These are phyloP conservation scores for Leishmania amazonensis DNA, from an alignment of 208 protist species.

Conservation along the genomic window DNA sequence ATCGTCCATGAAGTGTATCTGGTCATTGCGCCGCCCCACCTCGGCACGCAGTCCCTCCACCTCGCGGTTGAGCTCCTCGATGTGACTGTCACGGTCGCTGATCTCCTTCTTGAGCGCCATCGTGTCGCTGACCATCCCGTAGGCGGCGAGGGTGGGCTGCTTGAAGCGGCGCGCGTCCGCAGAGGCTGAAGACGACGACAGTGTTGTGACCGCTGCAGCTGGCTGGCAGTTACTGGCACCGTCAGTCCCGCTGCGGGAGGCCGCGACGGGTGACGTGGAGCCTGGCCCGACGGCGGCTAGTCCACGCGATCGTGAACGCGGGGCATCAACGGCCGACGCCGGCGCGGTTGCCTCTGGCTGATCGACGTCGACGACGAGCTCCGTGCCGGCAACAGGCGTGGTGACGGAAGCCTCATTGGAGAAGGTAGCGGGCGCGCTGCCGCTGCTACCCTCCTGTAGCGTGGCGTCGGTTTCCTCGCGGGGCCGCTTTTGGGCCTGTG, in stretches of 20 bases:
- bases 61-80: conserved; percentile 52
- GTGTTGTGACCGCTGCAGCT: not conserved
- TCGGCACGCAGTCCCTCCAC: conserved; percentile 28
- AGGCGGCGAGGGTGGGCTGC: conserved; percentile 62
- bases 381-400: conserved; percentile 5
- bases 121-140: conserved; percentile 62
- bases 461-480: conserved; percentile 6
- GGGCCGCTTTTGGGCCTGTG: conserved; percentile 6
- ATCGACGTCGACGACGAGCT: conserved; percentile 27
- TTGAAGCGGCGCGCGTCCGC: conserved; percentile 41
- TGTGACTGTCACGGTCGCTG: conserved; percentile 46
- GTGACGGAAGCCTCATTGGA: conserved; percentile 15
- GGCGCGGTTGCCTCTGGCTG: not conserved
- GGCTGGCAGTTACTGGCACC: not conserved
- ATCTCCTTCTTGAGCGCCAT: conserved; percentile 61
- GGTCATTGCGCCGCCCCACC: conserved; percentile 33
- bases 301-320: not conserved
- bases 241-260: not conserved
- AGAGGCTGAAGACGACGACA: conserved; percentile 5
- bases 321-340: not conserved
- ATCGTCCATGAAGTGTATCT: conserved; percentile 28
- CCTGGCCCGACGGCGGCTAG: not conserved
- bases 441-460: conserved; percentile 12
- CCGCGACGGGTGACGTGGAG: not conserved
- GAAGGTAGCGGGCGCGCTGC: conserved; percentile 17